These are phyloP conservation scores for Ajuga reptans DNA, from an alignment of 305 asterid species.

Conservation along the genomic window DNA sequence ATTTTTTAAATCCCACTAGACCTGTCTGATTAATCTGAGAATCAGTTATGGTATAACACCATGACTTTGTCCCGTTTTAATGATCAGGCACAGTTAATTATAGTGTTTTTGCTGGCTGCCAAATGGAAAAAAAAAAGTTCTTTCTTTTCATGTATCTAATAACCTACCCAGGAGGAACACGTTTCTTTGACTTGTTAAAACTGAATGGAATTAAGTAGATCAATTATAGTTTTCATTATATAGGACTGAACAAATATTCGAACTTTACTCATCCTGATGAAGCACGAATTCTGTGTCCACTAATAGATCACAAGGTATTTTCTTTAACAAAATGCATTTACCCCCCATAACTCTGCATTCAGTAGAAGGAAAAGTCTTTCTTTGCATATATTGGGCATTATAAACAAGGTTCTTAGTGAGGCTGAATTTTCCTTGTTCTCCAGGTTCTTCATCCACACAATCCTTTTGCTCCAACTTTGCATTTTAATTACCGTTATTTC, in stretches of 20 bases:
- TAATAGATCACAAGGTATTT: not conserved
- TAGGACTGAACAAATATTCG: not conserved
- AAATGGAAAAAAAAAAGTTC: not conserved
- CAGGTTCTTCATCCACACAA: slow-evolving; percentile 94
- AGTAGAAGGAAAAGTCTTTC: not conserved
- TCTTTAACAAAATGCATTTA: not conserved
- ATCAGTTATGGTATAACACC: not conserved
- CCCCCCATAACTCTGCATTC: not conserved
- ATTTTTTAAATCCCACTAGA: not conserved
- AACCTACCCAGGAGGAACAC: not conserved
- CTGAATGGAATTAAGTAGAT: not conserved
- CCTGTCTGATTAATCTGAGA: slow-evolving; percentile 2
- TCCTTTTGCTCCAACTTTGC: slow-evolving; percentile 94
- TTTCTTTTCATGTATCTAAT: not conserved
- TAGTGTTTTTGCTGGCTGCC: not conserved
- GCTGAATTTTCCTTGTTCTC: slow-evolving; percentile 16
- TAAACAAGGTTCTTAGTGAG: not conserved
- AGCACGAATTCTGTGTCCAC: not conserved
- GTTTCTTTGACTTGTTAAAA: not conserved
- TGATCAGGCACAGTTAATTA: not conserved
- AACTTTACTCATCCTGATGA: not conserved
- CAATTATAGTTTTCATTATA: not conserved
- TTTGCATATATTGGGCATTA: not conserved
- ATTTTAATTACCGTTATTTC: slow-evolving; percentile 86
- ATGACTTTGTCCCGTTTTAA: not conserved